Base-by-base conservation (phyloP, 768 basidiomycete genomes). In the Russula abietina region DNA sequence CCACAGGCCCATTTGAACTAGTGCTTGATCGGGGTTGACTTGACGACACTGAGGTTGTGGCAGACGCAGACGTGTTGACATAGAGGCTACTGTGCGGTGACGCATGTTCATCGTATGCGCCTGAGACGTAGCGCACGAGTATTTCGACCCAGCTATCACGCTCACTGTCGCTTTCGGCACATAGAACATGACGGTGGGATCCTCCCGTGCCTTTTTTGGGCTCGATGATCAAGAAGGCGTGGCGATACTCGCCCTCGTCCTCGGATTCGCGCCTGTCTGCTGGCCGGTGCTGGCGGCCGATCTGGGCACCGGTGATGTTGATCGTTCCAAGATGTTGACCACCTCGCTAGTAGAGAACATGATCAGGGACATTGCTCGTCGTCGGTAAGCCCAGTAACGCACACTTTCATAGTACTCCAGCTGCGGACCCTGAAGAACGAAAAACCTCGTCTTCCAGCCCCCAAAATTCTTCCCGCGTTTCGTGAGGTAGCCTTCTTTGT, bases 401-500 rank as follows among this genome's bases (percentile, higher is more conserved):
- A 98, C 96, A 70, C 85, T 87, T 75, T 98, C 97, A 69, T 91
- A 99, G 74, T 98, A 99, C 70, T 96, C 92, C 55, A 98, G 79
- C 1, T 89, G 82, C 3, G 92, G 87, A 0, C 95, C 93, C 73
- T 92, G 88, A 28, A 98, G 79, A 9, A 98, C 93, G 70, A 98
- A 98, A 74, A 87, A 99, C 48, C 97, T 82, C 28, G 93, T 93
- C 72, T 96, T 95, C 96, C 93, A 95, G 2, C 96, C 94, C 50
- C 97, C 97, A 75, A 98, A 98, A 70, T 93, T 97, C 78, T 98
- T 93, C 24, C 95, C 95, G 61, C 93, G 82, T 76, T 98, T 98
- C 22, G 96, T 98, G 39, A 97, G 77, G 72, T 96, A 96, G 17
- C 95, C 96, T 73, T 96, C 92, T 74, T 96, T 97, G 76, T 94